phyloP scores from a whole-genome alignment of 2,329 filamentous ascomycete genomes.

The Scorias spongiosa region DNA sequence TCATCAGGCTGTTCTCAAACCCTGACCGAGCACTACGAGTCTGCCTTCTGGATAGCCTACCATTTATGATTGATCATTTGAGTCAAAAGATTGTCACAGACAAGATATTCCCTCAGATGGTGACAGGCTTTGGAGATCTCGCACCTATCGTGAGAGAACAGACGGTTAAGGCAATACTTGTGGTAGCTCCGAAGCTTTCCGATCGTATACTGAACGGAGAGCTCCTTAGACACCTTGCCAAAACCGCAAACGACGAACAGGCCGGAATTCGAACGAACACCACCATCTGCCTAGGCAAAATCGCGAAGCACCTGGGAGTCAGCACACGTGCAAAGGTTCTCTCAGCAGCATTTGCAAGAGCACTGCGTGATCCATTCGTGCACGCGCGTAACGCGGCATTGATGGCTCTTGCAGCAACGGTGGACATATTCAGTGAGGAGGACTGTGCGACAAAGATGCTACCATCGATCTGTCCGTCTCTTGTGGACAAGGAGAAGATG shows the following conservation, averaged over 20 bases:
- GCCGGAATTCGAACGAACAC: conserved; percentile 96
- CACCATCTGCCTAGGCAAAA: conserved; percentile 92
- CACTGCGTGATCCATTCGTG: conserved; percentile 83
- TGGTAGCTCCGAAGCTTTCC: conserved; percentile 75
- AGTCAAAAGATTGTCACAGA: conserved; percentile 83
- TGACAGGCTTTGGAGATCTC: conserved; percentile 86
- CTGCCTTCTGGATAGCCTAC: conserved; percentile 75
- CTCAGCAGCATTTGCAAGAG: conserved; percentile 78
- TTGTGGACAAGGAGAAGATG: conserved; percentile 91
- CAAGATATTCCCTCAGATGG: conserved; percentile 91
- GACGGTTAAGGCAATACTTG: conserved; percentile 84
- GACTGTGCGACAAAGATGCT: conserved; percentile 75
- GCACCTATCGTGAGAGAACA: conserved; percentile 89
- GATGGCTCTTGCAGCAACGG: conserved; percentile 70
- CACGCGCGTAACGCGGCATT: conserved; percentile 84
- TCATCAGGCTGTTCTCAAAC: conserved; percentile 76
- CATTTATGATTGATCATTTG: conserved; percentile 79
- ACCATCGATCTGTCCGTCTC: conserved; percentile 64
- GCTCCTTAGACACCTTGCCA: conserved; percentile 75
- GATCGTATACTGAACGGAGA: conserved; percentile 91
- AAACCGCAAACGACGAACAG: conserved; percentile 94
- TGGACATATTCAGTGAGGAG: conserved; percentile 75
- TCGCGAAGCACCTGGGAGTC: conserved; percentile 71
- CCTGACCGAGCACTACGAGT: conserved; percentile 87
- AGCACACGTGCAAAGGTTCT: conserved; percentile 73